Conservation (phyloP, 352 stramenopile species). For the Phytophthora boehmeriae region DNA sequence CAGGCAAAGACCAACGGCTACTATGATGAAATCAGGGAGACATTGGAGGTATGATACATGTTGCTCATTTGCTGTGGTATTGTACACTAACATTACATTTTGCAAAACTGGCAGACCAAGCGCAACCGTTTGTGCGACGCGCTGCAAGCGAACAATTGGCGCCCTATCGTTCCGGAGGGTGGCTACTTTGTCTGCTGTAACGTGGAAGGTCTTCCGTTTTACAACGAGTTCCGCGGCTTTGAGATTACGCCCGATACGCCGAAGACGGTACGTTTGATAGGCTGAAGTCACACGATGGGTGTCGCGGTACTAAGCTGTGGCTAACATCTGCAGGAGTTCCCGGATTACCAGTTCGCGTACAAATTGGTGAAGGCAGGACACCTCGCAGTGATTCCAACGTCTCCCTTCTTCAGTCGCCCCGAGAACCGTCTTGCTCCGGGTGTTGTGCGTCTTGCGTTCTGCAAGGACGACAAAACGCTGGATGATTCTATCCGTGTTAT, state of each 20-base stretch:
- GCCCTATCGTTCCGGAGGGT: constrained; percentile 91
- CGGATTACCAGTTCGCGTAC: constrained; percentile 89
- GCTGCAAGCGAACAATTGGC: constrained; percentile 84
- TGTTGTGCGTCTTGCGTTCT: constrained; percentile 94
- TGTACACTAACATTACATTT: constrained; percentile 36
- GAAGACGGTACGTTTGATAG: constrained; percentile 52
- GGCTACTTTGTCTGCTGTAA: constrained; percentile 96
- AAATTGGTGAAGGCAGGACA: constrained; percentile 91
- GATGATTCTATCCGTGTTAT: constrained; percentile 87
- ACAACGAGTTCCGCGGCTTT: constrained; percentile 73
- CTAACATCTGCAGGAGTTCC: constrained; percentile 55
- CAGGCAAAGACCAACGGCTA: constrained; percentile 90
- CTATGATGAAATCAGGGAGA: constrained; percentile 70
- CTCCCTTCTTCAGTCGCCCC: constrained; percentile 90
- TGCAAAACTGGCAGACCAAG: constrained; percentile 58
- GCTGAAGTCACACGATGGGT: constrained; percentile 1
- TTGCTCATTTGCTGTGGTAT: constrained; percentile 8
- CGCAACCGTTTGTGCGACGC: constrained; percentile 85
- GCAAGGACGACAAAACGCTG: constrained; percentile 96
- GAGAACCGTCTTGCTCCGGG: constrained; percentile 83
- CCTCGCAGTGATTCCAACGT: constrained; percentile 94
- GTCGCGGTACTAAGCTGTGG: background rate
- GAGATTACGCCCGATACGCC: constrained; percentile 53
- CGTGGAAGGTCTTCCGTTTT: constrained; percentile 68
- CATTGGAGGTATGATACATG: constrained; percentile 46